A percentile compares a stretch with the other conserved stretches of the same genome.
These are phyloP conservation scores for Fusarium musae DNA, from an alignment of 2,329 filamentous ascomycete species.

Conservation along the genomic window DNA sequence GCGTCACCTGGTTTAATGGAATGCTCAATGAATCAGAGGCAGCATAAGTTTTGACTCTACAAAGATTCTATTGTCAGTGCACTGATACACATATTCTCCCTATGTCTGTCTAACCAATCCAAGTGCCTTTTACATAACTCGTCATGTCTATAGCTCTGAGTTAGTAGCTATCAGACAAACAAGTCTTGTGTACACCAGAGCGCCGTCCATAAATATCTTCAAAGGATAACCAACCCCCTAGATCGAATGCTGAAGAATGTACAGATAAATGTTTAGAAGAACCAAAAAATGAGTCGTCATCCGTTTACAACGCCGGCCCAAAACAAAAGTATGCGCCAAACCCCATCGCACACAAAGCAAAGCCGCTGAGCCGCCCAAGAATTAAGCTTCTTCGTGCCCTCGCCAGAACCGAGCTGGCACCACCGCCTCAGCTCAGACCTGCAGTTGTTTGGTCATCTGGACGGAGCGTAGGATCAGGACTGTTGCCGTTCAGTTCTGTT, in stretches of 20 bases:
- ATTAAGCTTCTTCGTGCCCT: constrained; percentile 9
- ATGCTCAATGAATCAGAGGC: not conserved
- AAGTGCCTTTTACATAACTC: not conserved
- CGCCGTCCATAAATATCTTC: constrained; percentile 31
- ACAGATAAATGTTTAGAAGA: constrained; percentile 20
- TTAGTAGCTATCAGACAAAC: constrained; percentile 8
- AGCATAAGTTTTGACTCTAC: not conserved
- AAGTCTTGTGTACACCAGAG: constrained; percentile 29
- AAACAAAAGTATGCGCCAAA: constrained; percentile 38
- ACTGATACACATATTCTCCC: not conserved
- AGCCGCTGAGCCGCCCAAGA: not conserved
- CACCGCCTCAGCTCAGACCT: not conserved
- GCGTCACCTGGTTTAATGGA: not conserved
- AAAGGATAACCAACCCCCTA: constrained; percentile 25
- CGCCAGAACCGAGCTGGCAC: not conserved
- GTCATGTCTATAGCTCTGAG: constrained; percentile 5
- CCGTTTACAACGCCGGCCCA: constrained; percentile 37
- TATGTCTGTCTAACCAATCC: constrained; percentile 3
- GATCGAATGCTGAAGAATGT: constrained; percentile 35
- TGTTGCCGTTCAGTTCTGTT: constrained; percentile 33
- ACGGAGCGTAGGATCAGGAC: constrained; percentile 41
- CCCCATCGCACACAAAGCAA: constrained; percentile 20
- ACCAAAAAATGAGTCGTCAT: constrained; percentile 23
- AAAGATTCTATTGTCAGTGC: not conserved
- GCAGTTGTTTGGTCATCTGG: constrained; percentile 28